phyloP scores from a whole-genome alignment of 2,329 filamentous ascomycete genomes.

The Fusarium sarcochroum region DNA sequence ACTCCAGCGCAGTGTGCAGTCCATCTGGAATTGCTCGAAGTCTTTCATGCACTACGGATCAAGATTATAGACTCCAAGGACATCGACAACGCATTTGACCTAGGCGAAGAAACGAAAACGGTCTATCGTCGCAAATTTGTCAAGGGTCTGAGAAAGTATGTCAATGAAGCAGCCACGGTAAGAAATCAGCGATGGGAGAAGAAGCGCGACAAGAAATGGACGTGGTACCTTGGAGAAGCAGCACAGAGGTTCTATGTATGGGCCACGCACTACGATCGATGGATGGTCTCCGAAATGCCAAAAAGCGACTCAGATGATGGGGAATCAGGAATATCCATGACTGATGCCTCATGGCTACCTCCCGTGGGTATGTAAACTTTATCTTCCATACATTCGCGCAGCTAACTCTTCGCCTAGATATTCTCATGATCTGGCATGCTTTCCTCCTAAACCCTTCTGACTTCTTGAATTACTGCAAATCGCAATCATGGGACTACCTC shows the following conservation, averaged over 20 bases:
- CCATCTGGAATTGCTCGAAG: conserved; percentile 72
- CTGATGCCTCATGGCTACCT: conserved; percentile 21
- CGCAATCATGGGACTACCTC: background rate
- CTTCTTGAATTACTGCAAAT: conserved; percentile 26
- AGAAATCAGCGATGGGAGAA: conserved; percentile 22
- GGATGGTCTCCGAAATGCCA: background rate
- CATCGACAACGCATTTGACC: conserved; percentile 31
- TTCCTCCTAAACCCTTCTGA: conserved; percentile 39
- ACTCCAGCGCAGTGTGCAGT: conserved; percentile 60
- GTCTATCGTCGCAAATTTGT: conserved; percentile 36
- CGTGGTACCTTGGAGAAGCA: conserved; percentile 41
- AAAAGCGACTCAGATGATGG: background rate
- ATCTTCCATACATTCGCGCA: fast-evolving
- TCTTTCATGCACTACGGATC: conserved; percentile 65
- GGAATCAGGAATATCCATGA: conserved; percentile 1
- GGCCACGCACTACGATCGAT: conserved; percentile 25
- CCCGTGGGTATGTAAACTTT: conserved; percentile 28
- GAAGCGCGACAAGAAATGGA: conserved; percentile 37
- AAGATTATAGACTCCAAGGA: conserved; percentile 29
- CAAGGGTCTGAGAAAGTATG: conserved; percentile 16
- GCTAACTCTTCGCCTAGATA: conserved; percentile 20
- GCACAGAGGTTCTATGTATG: conserved; percentile 44
- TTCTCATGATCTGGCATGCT: conserved; percentile 43
- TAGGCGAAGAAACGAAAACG: conserved; percentile 21
- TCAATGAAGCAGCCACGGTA: conserved; percentile 20